Base-by-base conservation (phyloP, 148 eudicot species). In the Cornus controversa region DNA sequence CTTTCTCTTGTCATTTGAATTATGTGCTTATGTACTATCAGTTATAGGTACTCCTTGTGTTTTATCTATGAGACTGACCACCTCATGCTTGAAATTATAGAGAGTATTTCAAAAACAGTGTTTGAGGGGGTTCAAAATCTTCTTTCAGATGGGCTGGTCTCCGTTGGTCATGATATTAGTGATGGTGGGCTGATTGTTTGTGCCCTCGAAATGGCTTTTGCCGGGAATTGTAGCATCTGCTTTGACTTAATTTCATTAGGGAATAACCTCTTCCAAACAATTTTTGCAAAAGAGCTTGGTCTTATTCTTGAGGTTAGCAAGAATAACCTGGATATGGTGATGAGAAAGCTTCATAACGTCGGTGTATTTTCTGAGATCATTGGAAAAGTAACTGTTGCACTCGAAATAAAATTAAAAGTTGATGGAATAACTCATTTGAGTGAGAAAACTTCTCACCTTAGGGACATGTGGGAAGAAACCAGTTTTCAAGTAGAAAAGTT, bases 391-490 rank as follows among this genome's bases (percentile, higher is more conserved):
- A 87, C 86, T 15, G 62, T 83, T 34, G 87, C 75, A 53, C 90
- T 85, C 8, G 77, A 27, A 14, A 76, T 95, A 13, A 90, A 93
- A 76, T 72, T 94, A 69, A 89, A 85, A 82, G 83, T 94, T 26
- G 90, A 92, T 14, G 97, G 96, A 16, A 80, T 83, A 66, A 83
- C 78, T 67, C 89, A 84, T 74, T 86, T 94, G 85, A 83, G 78
- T 23, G 93, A 90, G 78, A 81, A 86, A 79, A 86, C 90, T 53
- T 66, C 88, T 63, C 22, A 75, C 70, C 88, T 95, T 64, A 83
- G 99, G 81, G 99, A 95, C 73, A 53, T 93, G 47, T 95, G 99
- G 97, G 99, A 95, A 80, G 97, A 93, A 85, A 95, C 97, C 36
- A 93, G 97, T 84, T 95, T 95, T 76, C 78, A 84, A 57, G 79